phyloP scores from a whole-genome alignment of 176 grass and related monocot genomes.

The Poa annua region DNA sequence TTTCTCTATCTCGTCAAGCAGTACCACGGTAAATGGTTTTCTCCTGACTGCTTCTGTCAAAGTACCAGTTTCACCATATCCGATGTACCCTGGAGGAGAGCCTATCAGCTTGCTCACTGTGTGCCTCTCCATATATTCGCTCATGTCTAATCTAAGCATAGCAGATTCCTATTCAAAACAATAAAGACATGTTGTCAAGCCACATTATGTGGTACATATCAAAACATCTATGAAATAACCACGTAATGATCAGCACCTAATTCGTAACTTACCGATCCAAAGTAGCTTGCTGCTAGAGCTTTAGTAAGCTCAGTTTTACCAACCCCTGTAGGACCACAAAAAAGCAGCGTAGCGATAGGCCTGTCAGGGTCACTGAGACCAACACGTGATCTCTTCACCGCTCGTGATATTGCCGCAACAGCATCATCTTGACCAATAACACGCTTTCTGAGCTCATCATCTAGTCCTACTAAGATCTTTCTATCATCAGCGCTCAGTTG shows the following conservation, averaged over 20 bases:
- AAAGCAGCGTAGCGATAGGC: conserved; percentile 90
- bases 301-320: conserved; percentile 97
- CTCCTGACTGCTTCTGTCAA: conserved; percentile 94
- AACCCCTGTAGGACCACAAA: conserved; percentile 95
- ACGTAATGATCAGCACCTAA: conserved; percentile 19
- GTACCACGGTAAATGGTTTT: conserved; percentile 88
- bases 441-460: conserved; percentile 76
- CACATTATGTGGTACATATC: conserved; percentile 4
- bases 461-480: conserved; percentile 75
- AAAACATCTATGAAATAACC: conserved; percentile 16
- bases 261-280: conserved; percentile 73
- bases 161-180: conserved; percentile 69
- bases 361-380: conserved; percentile 90
- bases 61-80: conserved; percentile 88
- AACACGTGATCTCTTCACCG: conserved; percentile 88
- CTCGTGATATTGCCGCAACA: conserved; percentile 81
- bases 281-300: conserved; percentile 85
- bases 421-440: conserved; percentile 98
- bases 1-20: conserved; percentile 98
- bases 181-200: conserved; percentile 47
- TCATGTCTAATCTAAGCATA: conserved; percentile 97
- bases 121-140: conserved; percentile 98
- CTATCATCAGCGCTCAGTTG: conserved; percentile 89
- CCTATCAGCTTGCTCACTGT: conserved; percentile 97
- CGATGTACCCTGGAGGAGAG: conserved; percentile 94